Base-by-base conservation (phyloP, 805 yeast species). In the Kazachstania psychrophila region DNA sequence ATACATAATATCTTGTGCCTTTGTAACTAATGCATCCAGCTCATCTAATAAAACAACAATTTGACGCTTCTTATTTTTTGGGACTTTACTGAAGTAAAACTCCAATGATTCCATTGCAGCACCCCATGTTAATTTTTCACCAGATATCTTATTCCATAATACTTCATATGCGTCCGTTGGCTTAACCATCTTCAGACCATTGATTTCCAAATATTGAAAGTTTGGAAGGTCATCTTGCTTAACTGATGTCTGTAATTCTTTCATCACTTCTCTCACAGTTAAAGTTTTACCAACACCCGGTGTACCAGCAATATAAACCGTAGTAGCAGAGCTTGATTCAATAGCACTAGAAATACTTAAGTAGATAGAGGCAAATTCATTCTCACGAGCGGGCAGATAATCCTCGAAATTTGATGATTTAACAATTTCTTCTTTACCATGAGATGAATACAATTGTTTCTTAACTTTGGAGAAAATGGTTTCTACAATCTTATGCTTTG, bases 271-370 rank as follows among this genome's bases (percentile, higher is more conserved):
- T 37, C 95, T 64, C 2, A 89, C 77, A 0, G 97, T 89, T 3
- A 94, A 92, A 0, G 98, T 89, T 54, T 92, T 92, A 10, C 98
- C 98, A 2, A 94, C 89, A 7, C 99, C 99, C 0, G 99, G 98
- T 0, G 96, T 86, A 3, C 99, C 99, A 58, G 95, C 85, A 9
- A 92, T 77, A 54, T 88, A 92, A 5, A 92, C 60, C 46, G 95
- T 85, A 6, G 88, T 72, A 0, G 97, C 96, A 1, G 80, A 70
- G 28, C 73, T 72, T 12, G 79, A 70, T 32, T 68, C 68, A 23
- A 89, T 73, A 0, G 95, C 82, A 31, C 75, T 68, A 47, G 86
- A 87, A 4, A 92, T 56, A 28, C 76, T 74, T 30, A 73, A 53
- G 55, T 77, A 84, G 4, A 92, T 64, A 38, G 77, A 72, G 8